Evolutionary conservation across 148 eudicot species (phyloP), one percentile per base, ranked within the genome.

Genomic region (Beta vulgaris): DNA sequence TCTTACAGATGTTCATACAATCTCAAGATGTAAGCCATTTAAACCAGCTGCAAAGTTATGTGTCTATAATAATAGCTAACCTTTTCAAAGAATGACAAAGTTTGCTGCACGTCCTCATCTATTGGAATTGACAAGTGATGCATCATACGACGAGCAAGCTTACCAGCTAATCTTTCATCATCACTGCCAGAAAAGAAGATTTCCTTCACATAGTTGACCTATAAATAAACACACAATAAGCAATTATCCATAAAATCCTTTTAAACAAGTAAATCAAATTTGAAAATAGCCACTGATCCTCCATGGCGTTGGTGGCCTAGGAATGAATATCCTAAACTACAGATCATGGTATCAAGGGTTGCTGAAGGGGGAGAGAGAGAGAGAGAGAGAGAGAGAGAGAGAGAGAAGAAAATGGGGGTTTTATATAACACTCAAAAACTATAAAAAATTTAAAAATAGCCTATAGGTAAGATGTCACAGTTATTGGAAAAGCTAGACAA

Each of bases 21-120:
- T 51, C 70, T 46, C 53, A 49, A 51, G 19, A 75, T 9, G 39
- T n/a, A 64, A 23, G 51, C 5, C 32, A 75, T 9, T 29, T n/a
- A 64, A 23, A 64, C 5, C 32, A 28, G 34, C 40, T 8, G 39
- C 64, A 37, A n/a, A 72, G 26, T 74, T 23, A 18, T 19, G 23
- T 11, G 25, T 53, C 26, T 32, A 43, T 23, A 66, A 69, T 28
- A 28, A 61, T 61, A 76, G 74, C 74, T 42, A 58, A 91, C 98
- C 96, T 91, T 93, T 80, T 91, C 91, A 69, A 91, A 87, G 71
- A 91, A 93, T 18, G 98, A 88, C 26, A 93, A 82, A 3, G 91
- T 91, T 64, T 87, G 93, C 37, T 93, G 97, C 68, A 93, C 70
- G 78, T 91, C 93, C 62, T 93, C 98, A 51, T 90, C 95, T 29